A percentile compares a stretch with the other conserved stretches of the same genome.
Conservation (phyloP, 1,284 basidiomycete genomes). For the Fomitiporia mediterranea region DNA sequence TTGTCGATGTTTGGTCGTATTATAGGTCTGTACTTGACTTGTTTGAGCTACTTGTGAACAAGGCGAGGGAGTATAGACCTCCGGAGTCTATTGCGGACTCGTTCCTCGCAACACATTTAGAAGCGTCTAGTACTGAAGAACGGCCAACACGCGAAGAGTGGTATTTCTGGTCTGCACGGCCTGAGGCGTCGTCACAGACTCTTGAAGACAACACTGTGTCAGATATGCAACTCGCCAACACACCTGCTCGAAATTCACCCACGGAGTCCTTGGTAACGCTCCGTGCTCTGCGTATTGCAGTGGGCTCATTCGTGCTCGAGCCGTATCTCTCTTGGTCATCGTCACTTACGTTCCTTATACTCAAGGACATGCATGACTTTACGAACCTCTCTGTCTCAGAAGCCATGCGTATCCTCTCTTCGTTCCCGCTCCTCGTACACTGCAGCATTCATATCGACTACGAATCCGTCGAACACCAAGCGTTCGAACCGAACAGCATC, state of each 20-base stretch:
- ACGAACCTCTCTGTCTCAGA: conserved; percentile 3
- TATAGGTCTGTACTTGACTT: conserved; percentile 1
- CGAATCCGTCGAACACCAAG: neutral
- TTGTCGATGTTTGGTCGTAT: conserved; percentile 9
- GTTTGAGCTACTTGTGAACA: conserved; percentile 13
- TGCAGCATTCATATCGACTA: conserved; percentile 15
- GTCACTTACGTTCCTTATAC: conserved; percentile 16
- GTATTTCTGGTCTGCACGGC: conserved; percentile 20
- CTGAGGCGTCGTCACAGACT: neutral
- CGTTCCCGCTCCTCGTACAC: conserved; percentile 18
- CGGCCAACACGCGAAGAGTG: conserved; percentile 15
- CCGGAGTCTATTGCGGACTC: conserved; percentile 4
- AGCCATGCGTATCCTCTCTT: conserved; percentile 1
- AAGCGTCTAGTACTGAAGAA: conserved; percentile 9
- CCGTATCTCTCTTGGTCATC: conserved; percentile 10
- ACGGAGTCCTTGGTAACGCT: conserved; percentile 9
- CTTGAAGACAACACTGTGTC: neutral
- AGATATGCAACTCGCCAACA: neutral
- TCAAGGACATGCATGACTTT: conserved; percentile 9
- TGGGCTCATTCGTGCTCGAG: conserved; percentile 15
- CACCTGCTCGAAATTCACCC: neutral
- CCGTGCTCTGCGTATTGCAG: conserved; percentile 13
- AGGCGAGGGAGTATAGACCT: conserved; percentile 6
- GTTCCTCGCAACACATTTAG: conserved; percentile 13
- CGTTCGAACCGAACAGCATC: neutral